A percentile compares a stretch with the other conserved stretches of the same genome.
Conservation (phyloP, 768 basidiomycete species). For the Serendipita vermifera region DNA sequence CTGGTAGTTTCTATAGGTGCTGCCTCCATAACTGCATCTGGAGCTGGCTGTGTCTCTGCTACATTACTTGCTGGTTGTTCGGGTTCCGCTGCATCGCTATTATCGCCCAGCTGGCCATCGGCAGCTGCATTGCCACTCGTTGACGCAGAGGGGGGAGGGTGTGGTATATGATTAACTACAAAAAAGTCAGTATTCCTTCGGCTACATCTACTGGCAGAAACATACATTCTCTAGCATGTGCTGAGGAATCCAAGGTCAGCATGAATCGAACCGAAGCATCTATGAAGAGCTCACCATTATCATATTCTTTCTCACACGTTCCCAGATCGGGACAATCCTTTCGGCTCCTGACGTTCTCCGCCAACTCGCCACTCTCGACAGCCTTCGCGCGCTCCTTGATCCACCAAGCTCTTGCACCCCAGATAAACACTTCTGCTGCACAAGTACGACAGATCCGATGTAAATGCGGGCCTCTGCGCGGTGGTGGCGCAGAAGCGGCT, state of each 20-base stretch:
- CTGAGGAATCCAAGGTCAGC: slow-evolving; percentile 25
- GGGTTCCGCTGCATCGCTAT: background rate
- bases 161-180: slow-evolving; percentile 30
- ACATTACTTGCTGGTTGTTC: background rate
- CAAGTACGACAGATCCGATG: slow-evolving; percentile 53
- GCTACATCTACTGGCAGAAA: slow-evolving; percentile 11
- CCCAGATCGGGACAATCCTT: slow-evolving; percentile 58
- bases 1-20: no score
- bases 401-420: slow-evolving; percentile 75
- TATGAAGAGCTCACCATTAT: slow-evolving; percentile 40
- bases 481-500: no score
- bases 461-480: background rate
- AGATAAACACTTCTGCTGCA: slow-evolving; percentile 60
- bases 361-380: slow-evolving; percentile 31
- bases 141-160: no score
- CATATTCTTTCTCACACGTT: slow-evolving; percentile 46
- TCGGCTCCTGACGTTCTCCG: slow-evolving; percentile 40
- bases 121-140: no score
- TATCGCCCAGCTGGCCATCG: background rate
- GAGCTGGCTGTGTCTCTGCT: no score
- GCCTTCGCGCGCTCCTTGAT: slow-evolving; percentile 58
- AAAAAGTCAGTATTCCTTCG: background rate
- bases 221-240: slow-evolving; percentile 67
- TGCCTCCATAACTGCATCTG: no score
- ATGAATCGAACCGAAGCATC: slow-evolving; percentile 7